These are phyloP conservation scores for Pestalotiopsis fici DNA, from an alignment of 2,329 filamentous ascomycete species.

Conservation along the genomic window DNA sequence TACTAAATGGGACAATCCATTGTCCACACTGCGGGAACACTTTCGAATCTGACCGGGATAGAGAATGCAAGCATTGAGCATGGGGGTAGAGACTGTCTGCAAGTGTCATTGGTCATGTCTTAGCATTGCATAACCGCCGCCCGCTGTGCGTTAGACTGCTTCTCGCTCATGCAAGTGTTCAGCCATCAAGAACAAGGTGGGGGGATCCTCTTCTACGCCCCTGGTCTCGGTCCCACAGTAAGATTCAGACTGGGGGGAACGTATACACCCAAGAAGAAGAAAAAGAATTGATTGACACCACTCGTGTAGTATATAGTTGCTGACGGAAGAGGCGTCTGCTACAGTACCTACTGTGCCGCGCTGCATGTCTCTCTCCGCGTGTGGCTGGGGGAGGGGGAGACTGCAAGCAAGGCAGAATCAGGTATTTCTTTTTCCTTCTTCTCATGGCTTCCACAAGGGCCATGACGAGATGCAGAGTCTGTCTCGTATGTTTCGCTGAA, in stretches of 20 bases:
- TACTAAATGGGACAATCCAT: background rate
- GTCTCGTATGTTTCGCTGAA: background rate
- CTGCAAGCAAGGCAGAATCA: background rate
- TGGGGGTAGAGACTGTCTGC: conserved; percentile 26
- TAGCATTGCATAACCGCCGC: conserved; percentile 37
- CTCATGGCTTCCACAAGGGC: background rate
- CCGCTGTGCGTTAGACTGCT: conserved; percentile 36
- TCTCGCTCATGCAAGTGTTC: conserved; percentile 34
- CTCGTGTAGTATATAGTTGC: background rate
- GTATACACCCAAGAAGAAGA: background rate
- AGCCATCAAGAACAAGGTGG: conserved; percentile 18
- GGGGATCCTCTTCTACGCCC: background rate
- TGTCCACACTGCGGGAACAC: background rate
- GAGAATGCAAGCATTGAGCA: background rate
- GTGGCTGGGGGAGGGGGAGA: background rate
- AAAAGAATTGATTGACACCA: too few relatives aligned
- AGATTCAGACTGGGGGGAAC: background rate
- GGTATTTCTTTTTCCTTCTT: background rate
- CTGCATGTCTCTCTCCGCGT: background rate
- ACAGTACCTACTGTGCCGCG: background rate
- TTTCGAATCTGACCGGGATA: background rate
- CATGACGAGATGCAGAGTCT: background rate
- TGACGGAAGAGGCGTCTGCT: background rate
- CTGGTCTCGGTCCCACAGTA: conserved; percentile 12
- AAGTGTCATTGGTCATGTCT: conserved; percentile 27